These are phyloP conservation scores for Friedmanniomyces simplex DNA, from an alignment of 495 filamentous ascomycete genomes.

Conservation along the genomic window DNA sequence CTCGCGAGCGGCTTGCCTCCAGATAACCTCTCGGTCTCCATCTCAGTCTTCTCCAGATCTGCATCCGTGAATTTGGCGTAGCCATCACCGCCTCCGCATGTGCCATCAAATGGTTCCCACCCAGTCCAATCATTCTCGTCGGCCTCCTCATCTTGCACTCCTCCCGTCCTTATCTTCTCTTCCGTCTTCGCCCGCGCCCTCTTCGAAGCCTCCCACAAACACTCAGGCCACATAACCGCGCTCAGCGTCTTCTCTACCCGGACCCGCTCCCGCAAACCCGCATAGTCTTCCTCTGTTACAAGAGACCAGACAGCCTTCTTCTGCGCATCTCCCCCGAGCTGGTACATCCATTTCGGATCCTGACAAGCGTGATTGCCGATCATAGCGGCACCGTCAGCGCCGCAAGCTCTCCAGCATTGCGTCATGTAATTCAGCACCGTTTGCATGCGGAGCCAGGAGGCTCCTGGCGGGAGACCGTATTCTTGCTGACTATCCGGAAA, in stretches of 20 bases:
- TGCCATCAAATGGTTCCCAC: too few species aligned
- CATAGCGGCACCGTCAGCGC: neutral
- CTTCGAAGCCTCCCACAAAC: neutral
- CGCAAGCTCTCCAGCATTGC: neutral
- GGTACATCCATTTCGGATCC: neutral
- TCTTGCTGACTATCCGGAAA: neutral
- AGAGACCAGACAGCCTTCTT: neutral
- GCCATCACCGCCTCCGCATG: too few species aligned
- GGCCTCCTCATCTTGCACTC: too few species aligned
- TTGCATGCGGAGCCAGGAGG: neutral
- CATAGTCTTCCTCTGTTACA: neutral
- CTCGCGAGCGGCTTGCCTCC: too few species aligned
- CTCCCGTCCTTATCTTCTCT: neutral
- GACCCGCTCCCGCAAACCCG: neutral
- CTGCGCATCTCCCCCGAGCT: neutral
- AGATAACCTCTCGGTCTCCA: too few species aligned
- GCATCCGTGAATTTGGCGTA: too few species aligned
- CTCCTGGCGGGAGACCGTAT: neutral
- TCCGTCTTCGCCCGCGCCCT: neutral
- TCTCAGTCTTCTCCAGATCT: too few species aligned
- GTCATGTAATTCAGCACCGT: neutral
- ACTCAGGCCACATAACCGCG: neutral
- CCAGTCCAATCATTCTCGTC: too few species aligned
- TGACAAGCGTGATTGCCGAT: neutral
- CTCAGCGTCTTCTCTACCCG: neutral